phyloP scores from a whole-genome alignment of 1,284 basidiomycete genomes.

The Wolfiporia cocos region DNA sequence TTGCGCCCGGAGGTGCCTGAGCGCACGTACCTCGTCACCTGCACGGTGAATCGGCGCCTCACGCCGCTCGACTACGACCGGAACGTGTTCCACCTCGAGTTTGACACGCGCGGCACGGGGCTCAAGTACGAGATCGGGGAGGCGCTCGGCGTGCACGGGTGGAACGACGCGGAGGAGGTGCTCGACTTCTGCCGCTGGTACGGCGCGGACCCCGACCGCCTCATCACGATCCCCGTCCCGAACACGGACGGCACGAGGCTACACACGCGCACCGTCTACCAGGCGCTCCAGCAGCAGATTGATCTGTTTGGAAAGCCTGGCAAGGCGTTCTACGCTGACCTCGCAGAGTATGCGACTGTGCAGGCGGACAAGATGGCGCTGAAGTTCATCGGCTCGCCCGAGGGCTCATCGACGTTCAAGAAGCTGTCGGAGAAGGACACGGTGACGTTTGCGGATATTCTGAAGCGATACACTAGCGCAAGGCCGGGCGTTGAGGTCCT shows the following conservation, averaged over 20 bases:
- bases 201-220: conserved; percentile 75
- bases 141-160: conserved; percentile 95
- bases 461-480: conserved; percentile 79
- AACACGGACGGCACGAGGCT: conserved; percentile 48
- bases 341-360: conserved; percentile 73
- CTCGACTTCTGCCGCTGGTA: conserved; percentile 90
- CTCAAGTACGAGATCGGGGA: conserved; percentile 96
- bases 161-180: conserved; percentile 93
- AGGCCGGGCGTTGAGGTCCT: conserved; percentile 76
- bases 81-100: conserved; percentile 98
- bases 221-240: conserved; percentile 79
- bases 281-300: conserved; percentile 93
- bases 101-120: conserved; percentile 88
- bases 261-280: conserved; percentile 92
- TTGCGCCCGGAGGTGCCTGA: conserved; percentile 87
- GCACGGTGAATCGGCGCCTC: conserved; percentile 90
- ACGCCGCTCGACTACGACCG: conserved; percentile 96
- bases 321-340: conserved; percentile 91
- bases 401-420: conserved; percentile 91
- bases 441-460: conserved; percentile 88
- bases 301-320: conserved; percentile 95
- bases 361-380: conserved; percentile 79
- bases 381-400: conserved; percentile 90
- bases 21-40: conserved; percentile 90
- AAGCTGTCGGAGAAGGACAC: conserved; percentile 94